phyloP scores from a whole-genome alignment of 2,329 filamentous ascomycete genomes.

The Phaeosphaeriaceae sp. region DNA sequence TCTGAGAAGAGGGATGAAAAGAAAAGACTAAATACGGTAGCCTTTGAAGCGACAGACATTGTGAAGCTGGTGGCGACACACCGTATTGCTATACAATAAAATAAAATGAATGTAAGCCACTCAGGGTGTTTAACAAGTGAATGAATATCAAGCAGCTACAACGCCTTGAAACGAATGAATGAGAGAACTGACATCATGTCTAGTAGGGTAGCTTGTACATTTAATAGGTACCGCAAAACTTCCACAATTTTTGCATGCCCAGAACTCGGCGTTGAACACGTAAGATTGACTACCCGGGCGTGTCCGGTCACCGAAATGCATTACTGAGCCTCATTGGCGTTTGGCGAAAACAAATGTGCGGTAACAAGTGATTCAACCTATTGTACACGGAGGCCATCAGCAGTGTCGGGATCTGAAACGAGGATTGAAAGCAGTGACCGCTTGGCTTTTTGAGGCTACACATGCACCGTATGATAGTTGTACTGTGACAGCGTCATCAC shows the following conservation, averaged over 20 bases:
- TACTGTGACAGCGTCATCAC: too few species aligned
- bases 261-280: not conserved
- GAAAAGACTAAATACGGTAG: not conserved
- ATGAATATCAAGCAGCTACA: not conserved
- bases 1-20: not conserved
- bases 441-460: slow-evolving; percentile 1
- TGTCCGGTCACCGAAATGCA: not conserved
- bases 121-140: not conserved
- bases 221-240: not conserved
- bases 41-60: not conserved
- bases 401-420: not conserved
- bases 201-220: not conserved
- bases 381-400: not conserved
- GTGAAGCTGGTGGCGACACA: not conserved
- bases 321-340: not conserved
- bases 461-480: not conserved
- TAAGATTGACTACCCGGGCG: not conserved
- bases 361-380: not conserved
- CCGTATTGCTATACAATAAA: not conserved
- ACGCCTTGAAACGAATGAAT: not conserved
- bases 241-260: not conserved
- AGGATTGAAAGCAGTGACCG: not conserved
- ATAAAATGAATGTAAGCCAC: not conserved
- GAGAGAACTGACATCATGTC: not conserved
- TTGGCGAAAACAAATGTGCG: slow-evolving; percentile 1